Evolutionary conservation across 495 filamentous ascomycete genomes (phyloP).

Genomic region (Neurospora pannonica): DNA sequence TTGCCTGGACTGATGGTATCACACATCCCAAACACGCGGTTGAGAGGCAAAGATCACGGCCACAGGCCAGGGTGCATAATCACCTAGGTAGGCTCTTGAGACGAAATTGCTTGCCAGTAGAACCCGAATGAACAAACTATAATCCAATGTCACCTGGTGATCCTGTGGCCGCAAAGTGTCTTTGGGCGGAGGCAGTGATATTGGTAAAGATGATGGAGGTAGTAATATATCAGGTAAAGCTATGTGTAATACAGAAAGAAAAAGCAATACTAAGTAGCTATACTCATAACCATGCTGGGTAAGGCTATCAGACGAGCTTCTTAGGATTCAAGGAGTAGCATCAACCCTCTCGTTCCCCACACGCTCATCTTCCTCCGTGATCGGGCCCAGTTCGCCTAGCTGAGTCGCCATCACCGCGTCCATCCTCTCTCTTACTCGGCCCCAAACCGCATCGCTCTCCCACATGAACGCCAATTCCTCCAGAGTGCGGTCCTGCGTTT

Average conservation of each 20-base stretch:
- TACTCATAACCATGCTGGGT: no score
- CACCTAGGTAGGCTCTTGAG: not conserved
- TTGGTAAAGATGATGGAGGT: not conserved
- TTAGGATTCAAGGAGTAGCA: not conserved
- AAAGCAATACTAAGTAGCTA: no score
- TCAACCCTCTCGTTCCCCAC: not conserved
- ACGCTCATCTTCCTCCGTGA: not conserved
- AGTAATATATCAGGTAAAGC: not conserved
- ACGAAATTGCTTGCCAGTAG: not conserved
- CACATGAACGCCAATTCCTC: slow-evolving; percentile 36
- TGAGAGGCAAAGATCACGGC: not conserved
- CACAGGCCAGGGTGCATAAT: not conserved
- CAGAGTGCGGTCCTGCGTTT: slow-evolving; percentile 48
- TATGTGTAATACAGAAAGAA: no score
- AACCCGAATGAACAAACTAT: not conserved
- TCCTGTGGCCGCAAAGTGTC: not conserved
- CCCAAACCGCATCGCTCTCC: slow-evolving; percentile 27
- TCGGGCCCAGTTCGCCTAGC: slow-evolving; percentile 5
- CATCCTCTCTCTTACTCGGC: slow-evolving; percentile 23
- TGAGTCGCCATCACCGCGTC: slow-evolving; percentile 26
- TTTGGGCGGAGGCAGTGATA: not conserved
- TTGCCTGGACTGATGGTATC: not conserved
- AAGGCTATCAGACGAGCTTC: not conserved
- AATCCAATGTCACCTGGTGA: not conserved
- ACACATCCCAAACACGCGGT: not conserved